Conservation (phyloP, 257 asterid genomes). For the Solanum pinnatisectum region DNA sequence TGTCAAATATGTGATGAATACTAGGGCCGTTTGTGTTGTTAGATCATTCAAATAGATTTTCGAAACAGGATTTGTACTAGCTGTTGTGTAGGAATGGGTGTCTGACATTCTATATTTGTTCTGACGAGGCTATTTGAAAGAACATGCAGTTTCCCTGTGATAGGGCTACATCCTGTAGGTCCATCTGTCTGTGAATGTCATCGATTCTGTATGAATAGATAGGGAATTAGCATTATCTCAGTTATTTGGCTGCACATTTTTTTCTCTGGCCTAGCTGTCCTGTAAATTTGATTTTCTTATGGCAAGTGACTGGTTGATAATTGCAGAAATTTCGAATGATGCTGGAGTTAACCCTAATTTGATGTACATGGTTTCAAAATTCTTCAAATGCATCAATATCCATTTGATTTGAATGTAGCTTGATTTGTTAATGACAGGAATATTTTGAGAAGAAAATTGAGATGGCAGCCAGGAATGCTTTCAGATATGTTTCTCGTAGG, state of each 20-base stretch:
- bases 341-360: not conserved
- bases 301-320: not conserved
- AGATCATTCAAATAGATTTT: not conserved
- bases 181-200: not conserved
- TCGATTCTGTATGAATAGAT: not conserved
- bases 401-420: not conserved
- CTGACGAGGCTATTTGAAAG: not conserved
- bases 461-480: constrained; percentile 72
- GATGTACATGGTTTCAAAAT: not conserved
- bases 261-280: not conserved
- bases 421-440: constrained; percentile 18
- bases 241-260: not conserved
- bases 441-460: not conserved
- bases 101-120: not conserved
- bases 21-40: not conserved
- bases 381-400: not conserved
- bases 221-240: not conserved
- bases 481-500: constrained; percentile 66
- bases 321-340: not conserved
- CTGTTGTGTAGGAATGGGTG: not conserved
- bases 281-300: not conserved
- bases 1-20: not conserved
- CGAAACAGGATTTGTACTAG: not conserved
- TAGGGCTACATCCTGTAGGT: not conserved
- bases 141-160: not conserved